Base-by-base conservation (phyloP, 2,329 filamentous ascomycete species). In the Aspergillus sclerotialis region DNA sequence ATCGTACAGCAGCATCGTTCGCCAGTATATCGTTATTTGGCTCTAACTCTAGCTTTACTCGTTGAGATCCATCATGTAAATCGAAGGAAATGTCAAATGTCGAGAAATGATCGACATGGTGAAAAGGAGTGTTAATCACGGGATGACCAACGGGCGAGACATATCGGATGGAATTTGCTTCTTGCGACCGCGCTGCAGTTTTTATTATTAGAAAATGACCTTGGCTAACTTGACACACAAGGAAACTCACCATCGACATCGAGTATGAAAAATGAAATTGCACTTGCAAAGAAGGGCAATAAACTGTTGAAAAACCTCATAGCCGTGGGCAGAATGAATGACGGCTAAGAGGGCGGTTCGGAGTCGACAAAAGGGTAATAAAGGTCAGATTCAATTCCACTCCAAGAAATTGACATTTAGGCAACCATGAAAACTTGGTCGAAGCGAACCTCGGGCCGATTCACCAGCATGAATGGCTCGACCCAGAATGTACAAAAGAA, bases 1-100 rank as follows among this genome's bases (percentile, higher is more conserved):
- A 82, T 25, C 80, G 76, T 30, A 98, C 69, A 32, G 74, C 76
- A 7, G 89, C 83, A 49, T 82, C 80, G 11, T 87, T 75, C 35
- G 82, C 76, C 29, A 98, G 70, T 38, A 96, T 80, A 62, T 96
- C 86, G 65, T 94, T 78, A 58, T 96, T 96, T 4, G 92, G 92
- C 56, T 92, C 80, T 31, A 98, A 73, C 36, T 76, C 74, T 33
- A 98, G 73, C 45, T 87, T 85, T 51, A 96, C 70, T 46, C 78
- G 75, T 44, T 88, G 75, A 40, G 73, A 67, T 34, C 75, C 71
- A 40, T 76, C 68, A 52, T 84, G 78, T 23, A 94, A 67, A 37
- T 77, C 70, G 58, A 98, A 95, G 18, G 77, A 80, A 42, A 98
- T 68, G 51, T 94, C 85, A 60, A 98, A 98, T 14, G 78, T 69